These are phyloP conservation scores for Malus orientalis DNA, from an alignment of 306 rosid genomes.

Conservation along the genomic window DNA sequence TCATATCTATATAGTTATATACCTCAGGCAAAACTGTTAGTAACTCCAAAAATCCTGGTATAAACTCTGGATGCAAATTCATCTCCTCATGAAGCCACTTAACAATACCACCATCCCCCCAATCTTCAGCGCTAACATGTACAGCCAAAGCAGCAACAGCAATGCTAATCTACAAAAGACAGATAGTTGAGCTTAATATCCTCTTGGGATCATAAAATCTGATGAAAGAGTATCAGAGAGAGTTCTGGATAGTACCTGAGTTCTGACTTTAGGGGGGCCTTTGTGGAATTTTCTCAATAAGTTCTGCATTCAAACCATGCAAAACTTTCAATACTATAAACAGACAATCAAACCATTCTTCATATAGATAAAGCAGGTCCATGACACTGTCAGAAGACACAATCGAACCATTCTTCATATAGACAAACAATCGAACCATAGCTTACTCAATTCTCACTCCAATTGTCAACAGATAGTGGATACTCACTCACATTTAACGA, in stretches of 20 bases:
- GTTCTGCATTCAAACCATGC: conserved; percentile 58
- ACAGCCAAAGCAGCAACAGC: conserved; percentile 99
- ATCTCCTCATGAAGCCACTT: conserved; percentile 97
- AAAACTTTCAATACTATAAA: not conserved
- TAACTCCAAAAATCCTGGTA: conserved; percentile 97
- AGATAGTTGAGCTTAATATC: conserved; percentile 24
- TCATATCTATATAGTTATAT: not conserved
- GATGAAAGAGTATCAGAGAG: conserved; percentile 2
- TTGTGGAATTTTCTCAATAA: conserved; percentile 84
- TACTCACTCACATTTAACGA: conserved; percentile 86
- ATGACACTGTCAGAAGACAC: not conserved
- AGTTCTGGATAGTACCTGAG: conserved; percentile 60
- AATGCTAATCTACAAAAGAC: conserved; percentile 77
- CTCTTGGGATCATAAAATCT: not conserved
- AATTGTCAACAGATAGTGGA: conserved; percentile 12
- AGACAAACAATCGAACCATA: too few species aligned
- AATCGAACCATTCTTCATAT: too few species aligned
- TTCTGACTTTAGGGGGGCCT: conserved; percentile 95
- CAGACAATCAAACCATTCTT: not conserved
- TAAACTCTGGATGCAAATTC: conserved; percentile 88
- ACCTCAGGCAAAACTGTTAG: conserved; percentile 99
- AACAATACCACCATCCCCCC: conserved; percentile 99
- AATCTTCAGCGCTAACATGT: conserved; percentile 90
- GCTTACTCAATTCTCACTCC: not conserved
- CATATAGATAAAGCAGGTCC: not conserved